Percentiles rank a stretch among this genome's conserved stretches.
These are phyloP conservation scores for Ormosia semicastrata DNA, from an alignment of 306 rosid genomes.

Conservation along the genomic window DNA sequence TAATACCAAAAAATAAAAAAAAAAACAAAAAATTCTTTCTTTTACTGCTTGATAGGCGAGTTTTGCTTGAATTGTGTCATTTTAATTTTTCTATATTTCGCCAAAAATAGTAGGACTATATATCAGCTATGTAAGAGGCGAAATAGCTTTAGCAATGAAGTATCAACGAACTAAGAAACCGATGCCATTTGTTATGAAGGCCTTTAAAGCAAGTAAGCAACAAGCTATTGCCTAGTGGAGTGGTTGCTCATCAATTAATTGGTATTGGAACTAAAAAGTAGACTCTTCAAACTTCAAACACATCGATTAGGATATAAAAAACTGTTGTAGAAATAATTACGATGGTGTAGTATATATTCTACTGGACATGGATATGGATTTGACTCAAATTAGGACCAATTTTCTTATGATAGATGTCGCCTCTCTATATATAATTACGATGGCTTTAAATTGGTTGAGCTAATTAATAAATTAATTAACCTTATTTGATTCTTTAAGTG, in stretches of 20 bases:
- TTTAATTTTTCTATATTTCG: no score
- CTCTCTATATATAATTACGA: neutral
- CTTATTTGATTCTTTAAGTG: no score
- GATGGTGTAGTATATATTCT: neutral
- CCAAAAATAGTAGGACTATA: no score
- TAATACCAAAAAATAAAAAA: no score
- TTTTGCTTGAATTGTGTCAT: neutral
- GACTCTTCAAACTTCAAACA: neutral
- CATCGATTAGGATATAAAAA: neutral
- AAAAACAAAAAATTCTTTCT: no score
- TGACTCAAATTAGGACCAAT: neutral
- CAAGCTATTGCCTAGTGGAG: neutral
- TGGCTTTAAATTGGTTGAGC: neutral
- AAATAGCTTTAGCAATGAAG: no score
- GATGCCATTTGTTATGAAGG: no score
- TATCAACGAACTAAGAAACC: no score
- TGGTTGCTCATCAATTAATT: neutral
- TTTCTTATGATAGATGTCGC: neutral
- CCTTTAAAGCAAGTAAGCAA: no score
- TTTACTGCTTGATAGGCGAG: neutral
- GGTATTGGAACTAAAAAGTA: neutral
- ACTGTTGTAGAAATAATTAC: no score
- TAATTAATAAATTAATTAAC: neutral
- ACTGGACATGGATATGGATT: neutral
- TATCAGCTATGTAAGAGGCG: no score